A percentile compares a stretch with the other conserved stretches of the same genome.
Evolutionary conservation across 768 basidiomycete genomes (phyloP).

Genomic region (Lactarius psammicola): DNA sequence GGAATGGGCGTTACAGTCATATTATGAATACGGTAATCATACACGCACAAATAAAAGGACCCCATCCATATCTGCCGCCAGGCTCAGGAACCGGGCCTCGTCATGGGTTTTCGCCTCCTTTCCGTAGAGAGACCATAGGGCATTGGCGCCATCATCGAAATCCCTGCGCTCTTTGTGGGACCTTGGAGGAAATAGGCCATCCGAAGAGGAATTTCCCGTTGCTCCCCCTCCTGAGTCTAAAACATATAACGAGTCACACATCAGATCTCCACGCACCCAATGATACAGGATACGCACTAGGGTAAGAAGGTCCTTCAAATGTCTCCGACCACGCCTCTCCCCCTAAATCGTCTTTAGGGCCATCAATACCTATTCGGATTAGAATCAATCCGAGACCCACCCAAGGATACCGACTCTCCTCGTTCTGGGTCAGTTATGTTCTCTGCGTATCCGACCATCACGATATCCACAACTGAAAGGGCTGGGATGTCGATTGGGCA

Average conservation of each 20-base stretch:
- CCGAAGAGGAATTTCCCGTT: neutral
- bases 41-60: neutral
- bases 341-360: neutral
- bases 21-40: neutral
- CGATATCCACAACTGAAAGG: neutral
- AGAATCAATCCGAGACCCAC: neutral
- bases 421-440: neutral
- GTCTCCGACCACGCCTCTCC: neutral
- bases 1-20: neutral
- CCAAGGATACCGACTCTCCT: neutral
- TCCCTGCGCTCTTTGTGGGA: neutral
- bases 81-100: neutral
- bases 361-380: neutral
- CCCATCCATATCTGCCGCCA: slow-evolving; percentile 5
- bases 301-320: neutral
- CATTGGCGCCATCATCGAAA: slow-evolving; percentile 10
- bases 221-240: neutral
- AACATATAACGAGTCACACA: neutral
- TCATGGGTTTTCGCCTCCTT: neutral
- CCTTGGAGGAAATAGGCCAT: neutral
- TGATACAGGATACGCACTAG: neutral
- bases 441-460: neutral
- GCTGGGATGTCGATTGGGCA: neutral
- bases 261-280: neutral
- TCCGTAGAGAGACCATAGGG: slow-evolving; percentile 7